phyloP scores from a whole-genome alignment of 371 early-diverging fungal genomes.

The Mortierella sp. region DNA sequence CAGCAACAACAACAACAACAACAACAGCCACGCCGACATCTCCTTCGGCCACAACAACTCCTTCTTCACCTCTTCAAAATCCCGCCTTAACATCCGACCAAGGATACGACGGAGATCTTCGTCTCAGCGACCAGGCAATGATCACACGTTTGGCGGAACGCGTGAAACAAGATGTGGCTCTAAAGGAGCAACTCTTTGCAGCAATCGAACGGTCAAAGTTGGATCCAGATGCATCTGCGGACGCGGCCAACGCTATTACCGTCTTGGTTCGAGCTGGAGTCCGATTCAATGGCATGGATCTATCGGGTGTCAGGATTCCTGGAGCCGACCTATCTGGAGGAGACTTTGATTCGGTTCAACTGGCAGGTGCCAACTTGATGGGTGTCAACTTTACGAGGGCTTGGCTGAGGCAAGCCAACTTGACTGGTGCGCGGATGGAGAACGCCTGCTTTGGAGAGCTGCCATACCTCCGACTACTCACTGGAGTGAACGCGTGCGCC shows the following conservation, averaged over 20 bases:
- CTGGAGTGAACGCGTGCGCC: neutral
- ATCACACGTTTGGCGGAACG: neutral
- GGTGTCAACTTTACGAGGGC: neutral
- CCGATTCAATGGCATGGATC: neutral
- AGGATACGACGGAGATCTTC: neutral
- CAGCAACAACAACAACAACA: no score
- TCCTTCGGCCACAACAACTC: neutral
- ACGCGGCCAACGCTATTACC: conserved; percentile 1
- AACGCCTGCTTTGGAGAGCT: neutral
- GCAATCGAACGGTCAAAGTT: neutral
- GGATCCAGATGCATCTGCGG: neutral
- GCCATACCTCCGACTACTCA: neutral
- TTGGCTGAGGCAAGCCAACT: neutral
- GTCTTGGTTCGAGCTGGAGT: conserved; percentile 1
- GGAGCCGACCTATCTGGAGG: conserved; percentile 6
- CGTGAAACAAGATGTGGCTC: neutral
- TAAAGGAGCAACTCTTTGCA: neutral
- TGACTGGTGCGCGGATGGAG: neutral
- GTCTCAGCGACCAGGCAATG: no score
- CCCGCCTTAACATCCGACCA: no score
- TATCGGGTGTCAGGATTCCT: neutral
- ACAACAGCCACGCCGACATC: neutral
- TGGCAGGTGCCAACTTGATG: neutral
- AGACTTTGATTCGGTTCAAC: conserved; percentile 3
- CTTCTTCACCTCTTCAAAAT: no score